Evolutionary conservation across 257 asterid species (phyloP), one percentile per base, ranked within the genome.

Genomic region (Linderniella brevidens): DNA sequence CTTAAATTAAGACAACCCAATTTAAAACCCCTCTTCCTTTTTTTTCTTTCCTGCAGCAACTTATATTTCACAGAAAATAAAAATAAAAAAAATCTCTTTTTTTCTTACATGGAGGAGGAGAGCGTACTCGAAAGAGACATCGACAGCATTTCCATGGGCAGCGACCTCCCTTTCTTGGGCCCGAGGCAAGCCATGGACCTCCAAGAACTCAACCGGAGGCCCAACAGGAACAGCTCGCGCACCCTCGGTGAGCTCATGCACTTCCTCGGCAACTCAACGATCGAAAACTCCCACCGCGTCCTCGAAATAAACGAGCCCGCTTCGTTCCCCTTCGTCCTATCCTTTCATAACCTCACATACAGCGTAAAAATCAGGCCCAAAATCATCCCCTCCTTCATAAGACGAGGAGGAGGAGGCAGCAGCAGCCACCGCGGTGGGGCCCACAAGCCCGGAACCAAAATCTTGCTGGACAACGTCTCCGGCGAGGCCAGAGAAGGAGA

Each of bases 221-320:
- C 82, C 3, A 66, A 50, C 3, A 85, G 70, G 6, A 63, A 37
- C 38, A 32, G 37, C 18, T 79, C 94, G 11, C 49, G 58, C 43
- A 71, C 93, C 4, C 92, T 80, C 0, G 80, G 71, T 13, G 93
- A 85, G 69, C 80, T 85, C 37, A 32, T 85, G 55, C 72, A 67
- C 25, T 66, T 41, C 18, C 69, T 73, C 1, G 95, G 77, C 0
- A 77, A 71, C 56, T 64, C 71, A 17, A 37, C 58, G n/a, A 51
- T 17, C 8, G 54, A 29, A 0, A 32, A 63, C 4, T 18, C 54
- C 0, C 75, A 55, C 51, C 81, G 43, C 8, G 61, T 61, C 20
- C 59, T 60, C 45, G 57, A 67, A 6, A 48, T 45, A 32, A 57
- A 45, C n/a, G 75, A 14, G 13, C 53, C 66, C 13, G 42, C 68